Conservation (phyloP, 2,329 filamentous ascomycete genomes). For the Dendryphion nanum region DNA sequence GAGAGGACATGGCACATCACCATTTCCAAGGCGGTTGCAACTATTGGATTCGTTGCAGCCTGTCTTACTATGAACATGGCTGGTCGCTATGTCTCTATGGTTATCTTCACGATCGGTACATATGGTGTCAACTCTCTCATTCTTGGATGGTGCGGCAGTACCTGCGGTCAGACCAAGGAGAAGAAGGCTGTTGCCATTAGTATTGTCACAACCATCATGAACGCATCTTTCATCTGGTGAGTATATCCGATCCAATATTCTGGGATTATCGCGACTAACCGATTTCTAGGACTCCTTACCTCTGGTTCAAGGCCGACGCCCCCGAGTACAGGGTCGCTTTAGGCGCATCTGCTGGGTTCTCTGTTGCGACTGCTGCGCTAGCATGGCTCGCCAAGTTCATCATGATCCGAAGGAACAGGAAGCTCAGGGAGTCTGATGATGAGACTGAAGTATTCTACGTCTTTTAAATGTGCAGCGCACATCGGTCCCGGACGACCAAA, state of each 20-base stretch:
- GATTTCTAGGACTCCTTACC: slow-evolving; percentile 27
- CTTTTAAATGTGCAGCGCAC: too few relatives aligned
- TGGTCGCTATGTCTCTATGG: slow-evolving; percentile 30
- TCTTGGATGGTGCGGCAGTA: slow-evolving; percentile 46
- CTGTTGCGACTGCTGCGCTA: slow-evolving; percentile 24
- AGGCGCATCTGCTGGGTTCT: slow-evolving; percentile 31
- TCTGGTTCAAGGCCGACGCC: slow-evolving; percentile 32
- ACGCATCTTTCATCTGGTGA: slow-evolving; percentile 42
- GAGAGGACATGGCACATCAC: slow-evolving; percentile 44
- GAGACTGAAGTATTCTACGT: slow-evolving; percentile 30
- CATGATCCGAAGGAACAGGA: slow-evolving; percentile 32
- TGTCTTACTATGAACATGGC: slow-evolving; percentile 37
- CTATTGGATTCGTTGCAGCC: slow-evolving; percentile 39
- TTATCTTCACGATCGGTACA: slow-evolving; percentile 36
- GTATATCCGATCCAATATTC: background rate
- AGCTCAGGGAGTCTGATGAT: slow-evolving; percentile 22
- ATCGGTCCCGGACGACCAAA: too few relatives aligned
- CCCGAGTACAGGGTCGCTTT: slow-evolving; percentile 32
- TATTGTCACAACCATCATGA: slow-evolving; percentile 46
- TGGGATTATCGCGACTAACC: background rate
- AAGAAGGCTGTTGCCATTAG: slow-evolving; percentile 47
- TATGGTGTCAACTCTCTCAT: slow-evolving; percentile 43
- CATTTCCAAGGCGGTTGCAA: slow-evolving; percentile 38
- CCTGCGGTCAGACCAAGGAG: slow-evolving; percentile 46
- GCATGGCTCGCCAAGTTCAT: slow-evolving; percentile 33